These are phyloP conservation scores for Fusarium falciforme DNA, from an alignment of 2,329 filamentous ascomycete species.

Conservation along the genomic window DNA sequence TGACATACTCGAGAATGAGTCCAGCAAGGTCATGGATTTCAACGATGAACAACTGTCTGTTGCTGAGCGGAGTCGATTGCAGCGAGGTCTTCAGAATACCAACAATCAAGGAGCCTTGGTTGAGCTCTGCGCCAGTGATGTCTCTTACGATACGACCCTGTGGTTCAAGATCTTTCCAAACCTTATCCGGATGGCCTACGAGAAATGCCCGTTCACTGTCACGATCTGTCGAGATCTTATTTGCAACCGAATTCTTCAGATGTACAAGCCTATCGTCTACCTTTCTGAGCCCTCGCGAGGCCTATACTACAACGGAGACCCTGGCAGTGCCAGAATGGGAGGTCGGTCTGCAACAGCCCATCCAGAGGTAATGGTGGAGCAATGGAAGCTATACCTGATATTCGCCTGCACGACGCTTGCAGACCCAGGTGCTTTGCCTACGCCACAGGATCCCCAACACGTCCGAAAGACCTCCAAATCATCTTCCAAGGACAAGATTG, in stretches of 20 bases:
- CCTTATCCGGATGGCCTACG: conserved; percentile 88
- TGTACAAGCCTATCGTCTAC: conserved; percentile 85
- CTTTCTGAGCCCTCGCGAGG: conserved; percentile 80
- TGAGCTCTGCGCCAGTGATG: conserved; percentile 94
- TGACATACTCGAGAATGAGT: conserved; percentile 90
- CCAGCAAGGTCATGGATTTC: conserved; percentile 87
- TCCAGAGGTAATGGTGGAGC: conserved; percentile 90
- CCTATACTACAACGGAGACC: conserved; percentile 71
- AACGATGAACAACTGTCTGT: conserved; percentile 92
- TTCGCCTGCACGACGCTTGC: conserved; percentile 97
- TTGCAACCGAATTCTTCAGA: conserved; percentile 90
- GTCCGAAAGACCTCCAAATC: conserved; percentile 81
- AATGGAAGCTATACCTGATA: conserved; percentile 97
- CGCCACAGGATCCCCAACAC: conserved; percentile 74
- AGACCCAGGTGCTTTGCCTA: conserved; percentile 74
- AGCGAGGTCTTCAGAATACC: conserved; percentile 87
- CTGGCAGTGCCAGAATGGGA: conserved; percentile 63
- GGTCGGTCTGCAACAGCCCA: conserved; percentile 74
- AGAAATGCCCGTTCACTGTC: conserved; percentile 91
- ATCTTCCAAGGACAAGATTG: conserved; percentile 78
- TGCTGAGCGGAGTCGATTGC: conserved; percentile 90
- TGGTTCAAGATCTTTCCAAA: conserved; percentile 99
- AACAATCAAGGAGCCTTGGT: conserved; percentile 88
- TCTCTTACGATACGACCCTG: conserved; percentile 91
- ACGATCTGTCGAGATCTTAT: conserved; percentile 91